Percentiles rank a stretch among this genome's conserved stretches.
These are phyloP conservation scores for Aspergillus brunneoviolaceus DNA, from an alignment of 2,329 filamentous ascomycete species.

Conservation along the genomic window DNA sequence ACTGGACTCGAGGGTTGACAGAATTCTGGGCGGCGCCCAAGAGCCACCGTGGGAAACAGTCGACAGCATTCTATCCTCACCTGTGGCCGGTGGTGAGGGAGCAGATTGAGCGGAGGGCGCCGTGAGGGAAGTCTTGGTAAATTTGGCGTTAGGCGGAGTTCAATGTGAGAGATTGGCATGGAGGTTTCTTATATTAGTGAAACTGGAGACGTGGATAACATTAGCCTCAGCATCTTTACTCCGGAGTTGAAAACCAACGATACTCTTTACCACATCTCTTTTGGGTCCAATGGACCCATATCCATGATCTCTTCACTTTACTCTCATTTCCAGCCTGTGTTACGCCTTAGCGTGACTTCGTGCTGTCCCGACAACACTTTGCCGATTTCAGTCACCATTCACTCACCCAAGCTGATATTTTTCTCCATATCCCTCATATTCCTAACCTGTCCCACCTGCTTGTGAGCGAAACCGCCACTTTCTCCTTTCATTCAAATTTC, in stretches of 20 bases:
- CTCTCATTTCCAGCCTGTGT: not conserved
- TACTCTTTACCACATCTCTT: not conserved
- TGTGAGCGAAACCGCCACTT: not conserved
- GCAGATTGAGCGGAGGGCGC: too few species aligned
- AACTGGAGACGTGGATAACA: not conserved
- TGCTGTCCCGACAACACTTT: not conserved
- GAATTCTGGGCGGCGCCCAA: not conserved
- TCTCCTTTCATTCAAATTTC: not conserved
- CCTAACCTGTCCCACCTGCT: not conserved
- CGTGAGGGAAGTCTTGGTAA: too few species aligned
- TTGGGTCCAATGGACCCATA: not conserved
- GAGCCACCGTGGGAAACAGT: not conserved
- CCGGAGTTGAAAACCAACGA: not conserved
- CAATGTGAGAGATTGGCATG: not conserved
- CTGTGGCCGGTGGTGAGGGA: not conserved
- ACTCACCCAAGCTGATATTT: not conserved
- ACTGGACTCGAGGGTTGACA: slow-evolving; percentile 12
- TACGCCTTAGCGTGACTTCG: not conserved
- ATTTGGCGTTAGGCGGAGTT: not conserved
- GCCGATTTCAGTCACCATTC: not conserved
- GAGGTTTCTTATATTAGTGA: not conserved
- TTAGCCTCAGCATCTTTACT: not conserved
- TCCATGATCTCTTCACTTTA: not conserved
- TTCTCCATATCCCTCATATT: not conserved
- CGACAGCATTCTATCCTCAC: not conserved